Evolutionary conservation across 345 rosid species (phyloP).

Genomic region (Isatis tinctoria): DNA sequence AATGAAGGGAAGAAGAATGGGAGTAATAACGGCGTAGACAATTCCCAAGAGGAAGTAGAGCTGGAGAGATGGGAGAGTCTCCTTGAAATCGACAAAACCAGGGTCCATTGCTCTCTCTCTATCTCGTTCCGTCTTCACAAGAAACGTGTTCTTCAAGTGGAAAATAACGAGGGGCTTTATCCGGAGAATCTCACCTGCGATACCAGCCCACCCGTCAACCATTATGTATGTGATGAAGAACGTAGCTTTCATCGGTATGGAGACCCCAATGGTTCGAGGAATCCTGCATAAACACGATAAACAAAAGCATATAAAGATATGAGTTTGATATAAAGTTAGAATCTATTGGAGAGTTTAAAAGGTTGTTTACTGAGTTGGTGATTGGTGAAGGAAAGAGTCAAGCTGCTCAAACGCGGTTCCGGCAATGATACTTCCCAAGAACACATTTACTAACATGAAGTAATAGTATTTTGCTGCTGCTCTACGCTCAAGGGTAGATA

Average conservation of each 20-base stretch:
- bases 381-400: slow-evolving; percentile 77
- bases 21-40: slow-evolving; percentile 90
- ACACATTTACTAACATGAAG: slow-evolving; percentile 95
- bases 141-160: slow-evolving; percentile 87
- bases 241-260: slow-evolving; percentile 99
- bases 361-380: slow-evolving; percentile 77
- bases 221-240: slow-evolving; percentile 90
- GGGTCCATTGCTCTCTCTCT: slow-evolving; percentile 86
- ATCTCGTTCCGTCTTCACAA: slow-evolving; percentile 88
- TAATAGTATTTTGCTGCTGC: slow-evolving; percentile 88
- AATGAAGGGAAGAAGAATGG: slow-evolving; percentile 92
- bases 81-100: slow-evolving; percentile 74
- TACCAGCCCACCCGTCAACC: slow-evolving; percentile 99
- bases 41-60: slow-evolving; percentile 92
- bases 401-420: slow-evolving; percentile 96
- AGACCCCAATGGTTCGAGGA: slow-evolving; percentile 93
- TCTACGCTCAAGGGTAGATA: slow-evolving; percentile 74
- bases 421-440: slow-evolving; percentile 87
- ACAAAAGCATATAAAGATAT: background rate
- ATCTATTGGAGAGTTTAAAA: slow-evolving; percentile 2
- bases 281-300: slow-evolving; percentile 46
- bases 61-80: slow-evolving; percentile 86
- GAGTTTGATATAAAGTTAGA: background rate
- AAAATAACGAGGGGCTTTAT: slow-evolving; percentile 76
- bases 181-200: slow-evolving; percentile 89